Base-by-base conservation (phyloP, 441 rosid species). In the Theobroma grandiflorum region DNA sequence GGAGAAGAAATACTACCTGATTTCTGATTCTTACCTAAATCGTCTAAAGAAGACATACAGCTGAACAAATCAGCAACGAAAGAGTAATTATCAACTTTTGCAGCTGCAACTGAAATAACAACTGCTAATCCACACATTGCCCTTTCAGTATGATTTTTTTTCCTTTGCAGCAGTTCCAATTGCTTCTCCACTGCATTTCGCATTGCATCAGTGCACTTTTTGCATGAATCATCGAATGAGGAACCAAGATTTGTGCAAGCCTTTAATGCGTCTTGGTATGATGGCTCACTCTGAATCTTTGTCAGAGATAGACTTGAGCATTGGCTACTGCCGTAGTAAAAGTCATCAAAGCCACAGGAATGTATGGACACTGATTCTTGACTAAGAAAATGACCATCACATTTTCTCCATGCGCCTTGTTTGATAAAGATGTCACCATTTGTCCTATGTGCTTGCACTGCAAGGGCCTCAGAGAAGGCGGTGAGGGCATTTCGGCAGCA, bases 401-500 rank as follows among this genome's bases (percentile, higher is more conserved):
- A 90, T 3, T 65, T 31, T 8, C 33, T 52, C 93, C 92, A 91
- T 6, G 77, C 57, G 22, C 72, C 76, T 37, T 72, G 18, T 43
- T 82, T 53, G 4, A 91, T 64, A 79, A 91, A 91, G 49, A 85
- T 68, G 61, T 35, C 14, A 20, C 74, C 84, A 3, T 33, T 43
- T 18, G 15, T 18, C 3, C 10, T 37, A 67, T 52, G 74, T 4
- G 88, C 80, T 1, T 62, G 85, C 66, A 37, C 68, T 6, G 92
- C 95, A n/a, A 90, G 72, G 68, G 83, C 79, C 73, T 78, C 81
- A 7, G 90, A 80, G 20, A 91, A 76, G 72, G 66, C 82, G 8
- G 78, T 59, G 69, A 90, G 90, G 42, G 89, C 91, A 59, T 88
- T 79, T 72, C 83, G 71, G 45, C 95, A 91, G 76, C 93, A 89